A percentile compares a stretch with the other conserved stretches of the same genome.
These are phyloP conservation scores for Naematelia aurantialba DNA, from an alignment of 768 basidiomycete genomes.

Conservation along the genomic window DNA sequence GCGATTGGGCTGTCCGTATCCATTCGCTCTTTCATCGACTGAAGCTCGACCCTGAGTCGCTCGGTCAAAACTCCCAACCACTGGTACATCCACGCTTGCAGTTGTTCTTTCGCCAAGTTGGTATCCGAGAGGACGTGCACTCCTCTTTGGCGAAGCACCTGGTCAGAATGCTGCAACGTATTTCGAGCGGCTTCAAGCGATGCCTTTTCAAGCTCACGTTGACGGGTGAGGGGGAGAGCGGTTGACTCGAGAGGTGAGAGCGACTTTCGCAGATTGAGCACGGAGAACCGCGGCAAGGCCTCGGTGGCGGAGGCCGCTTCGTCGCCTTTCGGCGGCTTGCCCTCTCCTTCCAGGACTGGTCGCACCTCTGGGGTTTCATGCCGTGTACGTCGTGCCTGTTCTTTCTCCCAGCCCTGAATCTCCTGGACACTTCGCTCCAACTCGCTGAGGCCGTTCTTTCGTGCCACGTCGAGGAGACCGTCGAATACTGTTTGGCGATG, in stretches of 20 bases:
- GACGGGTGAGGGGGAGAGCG: slow-evolving; percentile 32
- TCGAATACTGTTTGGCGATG: slow-evolving; percentile 32
- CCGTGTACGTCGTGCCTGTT: slow-evolving; percentile 20
- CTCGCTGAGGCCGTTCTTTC: slow-evolving; percentile 15
- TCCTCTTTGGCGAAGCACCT: slow-evolving; percentile 6
- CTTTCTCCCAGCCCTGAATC: neutral
- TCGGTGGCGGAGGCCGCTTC: slow-evolving; percentile 1
- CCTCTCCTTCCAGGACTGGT: neutral
- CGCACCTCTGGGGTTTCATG: neutral
- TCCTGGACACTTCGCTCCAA: neutral
- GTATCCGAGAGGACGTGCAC: slow-evolving; percentile 16
- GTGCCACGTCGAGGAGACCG: slow-evolving; percentile 22
- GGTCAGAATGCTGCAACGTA: slow-evolving; percentile 38
- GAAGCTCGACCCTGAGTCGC: slow-evolving; percentile 25
- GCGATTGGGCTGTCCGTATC: neutral
- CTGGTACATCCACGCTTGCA: slow-evolving; percentile 47
- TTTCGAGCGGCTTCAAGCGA: slow-evolving; percentile 41
- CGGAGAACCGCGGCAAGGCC: slow-evolving; percentile 37
- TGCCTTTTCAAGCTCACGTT: slow-evolving; percentile 38
- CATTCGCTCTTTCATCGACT: slow-evolving; percentile 11
- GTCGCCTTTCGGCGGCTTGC: neutral
- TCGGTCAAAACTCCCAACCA: slow-evolving; percentile 29
- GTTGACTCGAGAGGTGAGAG: slow-evolving; percentile 53
- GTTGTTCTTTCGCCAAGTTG: slow-evolving; percentile 22
- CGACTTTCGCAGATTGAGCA: slow-evolving; percentile 42